Percentiles rank a stretch among this genome's conserved stretches.
phyloP scores from a whole-genome alignment of 306 rosid genomes.

The Astragalus membranaceus region DNA sequence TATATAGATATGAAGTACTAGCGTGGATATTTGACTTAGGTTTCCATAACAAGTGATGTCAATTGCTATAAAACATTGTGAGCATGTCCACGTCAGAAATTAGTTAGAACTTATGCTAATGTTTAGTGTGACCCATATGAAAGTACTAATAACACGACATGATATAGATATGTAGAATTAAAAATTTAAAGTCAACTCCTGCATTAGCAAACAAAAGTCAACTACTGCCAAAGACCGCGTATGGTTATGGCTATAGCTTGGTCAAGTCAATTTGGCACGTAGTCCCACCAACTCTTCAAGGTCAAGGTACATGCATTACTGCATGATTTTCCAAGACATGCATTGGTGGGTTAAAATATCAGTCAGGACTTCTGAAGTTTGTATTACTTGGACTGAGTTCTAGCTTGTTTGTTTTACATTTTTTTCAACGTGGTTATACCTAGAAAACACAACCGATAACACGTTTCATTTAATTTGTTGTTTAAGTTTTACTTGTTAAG shows the following conservation, averaged over 20 bases:
- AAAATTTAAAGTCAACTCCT: neutral
- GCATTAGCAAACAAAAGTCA: neutral
- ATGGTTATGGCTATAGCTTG: neutral
- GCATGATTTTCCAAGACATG: neutral
- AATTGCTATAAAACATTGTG: too few species aligned
- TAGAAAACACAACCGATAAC: too few species aligned
- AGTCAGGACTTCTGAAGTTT: too few species aligned
- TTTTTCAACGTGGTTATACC: too few species aligned
- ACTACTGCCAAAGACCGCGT: neutral
- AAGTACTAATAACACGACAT: neutral
- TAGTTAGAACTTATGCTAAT: too few species aligned
- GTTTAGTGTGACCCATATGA: neutral
- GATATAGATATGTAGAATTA: neutral
- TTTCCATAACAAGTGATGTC: too few species aligned
- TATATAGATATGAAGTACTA: too few species aligned
- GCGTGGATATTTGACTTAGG: too few species aligned
- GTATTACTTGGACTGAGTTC: neutral
- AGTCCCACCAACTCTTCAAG: neutral
- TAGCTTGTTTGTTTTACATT: too few species aligned
- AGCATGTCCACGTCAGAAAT: too few species aligned
- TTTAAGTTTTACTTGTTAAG: too few species aligned
- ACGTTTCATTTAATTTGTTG: too few species aligned
- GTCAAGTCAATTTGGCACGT: constrained; percentile 29
- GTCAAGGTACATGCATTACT: neutral
- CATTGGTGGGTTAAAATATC: neutral